Percentiles rank a stretch among this genome's conserved stretches.
Evolutionary conservation across 2,329 filamentous ascomycete genomes (phyloP).

Genomic region (Fusarium humuli): DNA sequence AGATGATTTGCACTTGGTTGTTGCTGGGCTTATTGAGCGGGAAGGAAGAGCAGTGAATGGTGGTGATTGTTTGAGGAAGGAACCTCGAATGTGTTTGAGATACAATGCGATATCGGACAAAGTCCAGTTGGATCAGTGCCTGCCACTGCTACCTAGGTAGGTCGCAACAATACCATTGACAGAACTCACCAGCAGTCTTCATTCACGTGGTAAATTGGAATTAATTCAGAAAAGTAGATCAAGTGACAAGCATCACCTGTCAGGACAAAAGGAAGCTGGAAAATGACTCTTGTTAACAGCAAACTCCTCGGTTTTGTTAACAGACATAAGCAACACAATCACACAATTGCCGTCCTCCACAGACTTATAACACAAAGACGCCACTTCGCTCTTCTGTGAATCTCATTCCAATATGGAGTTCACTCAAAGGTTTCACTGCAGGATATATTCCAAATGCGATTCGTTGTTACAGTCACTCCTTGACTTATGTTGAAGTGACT

Average conservation of each 20-base stretch:
- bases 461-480: constrained; percentile 11
- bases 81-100: background rate
- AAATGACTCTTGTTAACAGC: background rate
- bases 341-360: constrained; percentile 33
- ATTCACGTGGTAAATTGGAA: background rate
- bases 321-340: constrained; percentile 17
- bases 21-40: background rate
- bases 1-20: background rate
- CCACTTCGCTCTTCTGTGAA: constrained; percentile 8
- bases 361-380: constrained; percentile 9
- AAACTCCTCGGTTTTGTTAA: background rate
- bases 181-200: background rate
- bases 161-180: background rate
- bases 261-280: background rate
- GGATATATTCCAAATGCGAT: constrained; percentile 35
- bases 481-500: constrained; percentile 11
- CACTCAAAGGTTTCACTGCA: constrained; percentile 35
- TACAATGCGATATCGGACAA: background rate
- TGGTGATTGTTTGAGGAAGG: background rate
- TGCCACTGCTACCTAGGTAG: constrained; percentile 4
- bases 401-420: background rate
- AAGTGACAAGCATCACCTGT: background rate
- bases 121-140: background rate
- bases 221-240: background rate
- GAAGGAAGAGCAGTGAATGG: background rate